These are phyloP conservation scores for Basipetospora chlamydospora DNA, from an alignment of 2,329 filamentous ascomycete species.

Conservation along the genomic window DNA sequence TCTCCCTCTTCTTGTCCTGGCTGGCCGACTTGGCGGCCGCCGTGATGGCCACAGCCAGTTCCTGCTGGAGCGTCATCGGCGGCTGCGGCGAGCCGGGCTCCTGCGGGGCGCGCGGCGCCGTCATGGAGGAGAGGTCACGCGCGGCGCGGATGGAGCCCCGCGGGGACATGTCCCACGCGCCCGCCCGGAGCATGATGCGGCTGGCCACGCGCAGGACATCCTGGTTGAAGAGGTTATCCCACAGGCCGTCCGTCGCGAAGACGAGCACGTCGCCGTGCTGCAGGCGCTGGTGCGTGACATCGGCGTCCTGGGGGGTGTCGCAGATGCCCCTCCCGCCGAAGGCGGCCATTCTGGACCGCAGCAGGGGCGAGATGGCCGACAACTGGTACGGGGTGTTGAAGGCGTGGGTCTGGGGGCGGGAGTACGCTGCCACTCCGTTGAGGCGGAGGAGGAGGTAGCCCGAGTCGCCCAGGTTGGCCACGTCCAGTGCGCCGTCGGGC, in stretches of 20 bases:
- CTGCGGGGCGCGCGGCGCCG: constrained; percentile 26
- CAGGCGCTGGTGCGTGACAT: constrained; percentile 60
- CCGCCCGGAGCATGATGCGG: constrained; percentile 54
- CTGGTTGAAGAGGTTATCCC: constrained; percentile 88
- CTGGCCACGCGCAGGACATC: constrained; percentile 74
- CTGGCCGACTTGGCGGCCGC: constrained; percentile 75
- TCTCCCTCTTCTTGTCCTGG: constrained; percentile 65
- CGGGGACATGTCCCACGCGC: constrained; percentile 56
- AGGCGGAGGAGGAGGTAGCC: constrained; percentile 79
- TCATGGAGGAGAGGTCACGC: constrained; percentile 39
- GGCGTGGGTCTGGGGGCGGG: constrained; percentile 78
- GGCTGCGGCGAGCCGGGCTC: too few relatives aligned
- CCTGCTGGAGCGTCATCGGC: constrained; percentile 51
- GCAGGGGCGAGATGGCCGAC: constrained; percentile 67
- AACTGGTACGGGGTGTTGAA: constrained; percentile 98
- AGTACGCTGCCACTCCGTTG: constrained; percentile 72
- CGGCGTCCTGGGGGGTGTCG: constrained; percentile 74
- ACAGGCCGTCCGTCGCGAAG: constrained; percentile 87
- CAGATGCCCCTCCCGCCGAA: constrained; percentile 73
- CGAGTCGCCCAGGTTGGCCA: constrained; percentile 91
- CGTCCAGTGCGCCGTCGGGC: constrained; percentile 60
- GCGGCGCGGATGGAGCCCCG: constrained; percentile 48
- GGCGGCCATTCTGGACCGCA: constrained; percentile 63
- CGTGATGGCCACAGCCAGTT: constrained; percentile 66
- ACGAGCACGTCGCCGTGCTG: constrained; percentile 88